Percentiles rank a stretch among this genome's conserved stretches.
Conservation (phyloP, 1,139 yeast species). For the Debaryomyces sp. region DNA sequence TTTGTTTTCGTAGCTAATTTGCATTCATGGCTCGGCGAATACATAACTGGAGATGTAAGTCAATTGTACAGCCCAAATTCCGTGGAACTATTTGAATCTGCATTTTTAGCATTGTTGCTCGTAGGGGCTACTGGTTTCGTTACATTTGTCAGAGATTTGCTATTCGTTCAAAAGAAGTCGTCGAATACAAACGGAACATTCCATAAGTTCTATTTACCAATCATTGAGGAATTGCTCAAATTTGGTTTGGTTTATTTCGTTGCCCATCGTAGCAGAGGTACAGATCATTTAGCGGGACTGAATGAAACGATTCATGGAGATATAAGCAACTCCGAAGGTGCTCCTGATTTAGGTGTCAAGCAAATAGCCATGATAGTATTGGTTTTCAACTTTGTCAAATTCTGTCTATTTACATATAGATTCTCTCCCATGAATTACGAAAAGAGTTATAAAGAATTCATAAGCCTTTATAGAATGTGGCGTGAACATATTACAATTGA, state of each 20-base stretch:
- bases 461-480: slow-evolving; percentile 20
- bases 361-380: slow-evolving; percentile 16
- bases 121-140: neutral
- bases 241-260: slow-evolving; percentile 13
- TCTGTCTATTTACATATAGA: slow-evolving; percentile 6
- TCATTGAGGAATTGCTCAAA: slow-evolving; percentile 15
- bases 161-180: neutral
- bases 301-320: neutral
- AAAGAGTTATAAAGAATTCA: slow-evolving; percentile 15
- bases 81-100: neutral
- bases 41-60: neutral
- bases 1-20: neutral
- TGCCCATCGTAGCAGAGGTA: neutral
- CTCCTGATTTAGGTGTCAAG: slow-evolving; percentile 5
- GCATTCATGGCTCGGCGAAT: slow-evolving; percentile 1
- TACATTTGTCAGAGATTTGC: neutral
- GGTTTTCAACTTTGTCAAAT: slow-evolving; percentile 10
- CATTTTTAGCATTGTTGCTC: neutral
- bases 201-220: slow-evolving; percentile 17
- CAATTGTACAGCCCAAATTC: neutral
- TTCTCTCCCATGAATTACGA: slow-evolving; percentile 13
- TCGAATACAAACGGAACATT: slow-evolving; percentile 5
- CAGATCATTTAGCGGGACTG: neutral
- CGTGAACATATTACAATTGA: slow-evolving; percentile 4
- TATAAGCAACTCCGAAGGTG: neutral